Conservation (phyloP, 1,284 basidiomycete genomes). For the Tilletia caries region DNA sequence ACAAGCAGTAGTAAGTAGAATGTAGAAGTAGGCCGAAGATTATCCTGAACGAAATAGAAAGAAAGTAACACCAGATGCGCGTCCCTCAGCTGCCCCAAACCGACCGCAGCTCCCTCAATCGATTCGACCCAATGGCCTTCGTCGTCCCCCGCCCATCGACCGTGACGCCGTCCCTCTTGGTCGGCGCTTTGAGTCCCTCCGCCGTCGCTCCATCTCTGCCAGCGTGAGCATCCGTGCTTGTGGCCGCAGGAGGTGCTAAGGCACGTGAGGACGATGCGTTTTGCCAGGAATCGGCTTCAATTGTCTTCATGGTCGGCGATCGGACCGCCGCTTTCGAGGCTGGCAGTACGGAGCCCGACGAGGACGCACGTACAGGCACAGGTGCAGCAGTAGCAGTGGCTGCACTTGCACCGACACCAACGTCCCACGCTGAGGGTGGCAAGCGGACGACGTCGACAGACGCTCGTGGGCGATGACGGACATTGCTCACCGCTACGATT, state of each 20-base stretch:
- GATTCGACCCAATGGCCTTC: conserved; percentile 37
- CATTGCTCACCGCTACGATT: background rate
- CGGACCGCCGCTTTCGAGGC: conserved; percentile 15
- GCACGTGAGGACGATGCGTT: background rate
- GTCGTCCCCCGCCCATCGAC: conserved; percentile 41
- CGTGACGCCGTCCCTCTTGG: conserved; percentile 20
- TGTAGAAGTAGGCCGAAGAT: too few species aligned
- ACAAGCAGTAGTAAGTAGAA: too few species aligned
- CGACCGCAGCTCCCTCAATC: conserved; percentile 34
- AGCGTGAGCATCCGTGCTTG: too few species aligned
- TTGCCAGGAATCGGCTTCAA: conserved; percentile 16
- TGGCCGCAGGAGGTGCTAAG: too few species aligned
- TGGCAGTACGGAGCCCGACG: too few species aligned
- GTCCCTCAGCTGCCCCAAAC: conserved; percentile 36
- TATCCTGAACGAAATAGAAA: too few species aligned
- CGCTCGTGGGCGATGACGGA: background rate
- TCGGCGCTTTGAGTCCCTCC: background rate
- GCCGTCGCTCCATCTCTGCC: too few species aligned
- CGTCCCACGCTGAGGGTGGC: conserved; percentile 17
- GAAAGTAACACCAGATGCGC: too few species aligned
- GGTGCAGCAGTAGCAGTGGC: too few species aligned
- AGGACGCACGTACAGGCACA: too few species aligned
- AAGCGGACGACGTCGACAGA: conserved; percentile 28
- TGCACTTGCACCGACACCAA: too few species aligned
- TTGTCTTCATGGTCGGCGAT: conserved; percentile 18